Evolutionary conservation across 345 rosid genomes (phyloP).

Genomic region (Salix caprea): DNA sequence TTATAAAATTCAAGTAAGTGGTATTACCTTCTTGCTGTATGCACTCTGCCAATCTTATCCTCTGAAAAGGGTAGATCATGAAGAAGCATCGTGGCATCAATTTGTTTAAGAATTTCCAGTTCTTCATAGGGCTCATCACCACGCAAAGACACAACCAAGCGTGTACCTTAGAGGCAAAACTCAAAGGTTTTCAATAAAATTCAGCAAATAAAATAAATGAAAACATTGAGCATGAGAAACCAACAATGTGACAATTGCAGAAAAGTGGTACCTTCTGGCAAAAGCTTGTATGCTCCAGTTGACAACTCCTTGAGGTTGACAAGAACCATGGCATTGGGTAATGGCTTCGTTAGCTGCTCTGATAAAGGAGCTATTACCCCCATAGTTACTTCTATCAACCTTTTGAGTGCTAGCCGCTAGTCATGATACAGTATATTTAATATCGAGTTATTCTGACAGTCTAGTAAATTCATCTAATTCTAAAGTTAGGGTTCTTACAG

Average conservation of each 20-base stretch:
- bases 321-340: constrained; percentile 89
- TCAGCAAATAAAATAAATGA: constrained; percentile 1
- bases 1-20: constrained; percentile 3
- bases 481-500: constrained; percentile 53
- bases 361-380: constrained; percentile 87
- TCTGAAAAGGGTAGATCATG: constrained; percentile 70
- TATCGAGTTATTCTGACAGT: constrained; percentile 18
- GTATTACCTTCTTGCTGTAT: constrained; percentile 88
- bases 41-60: constrained; percentile 80
- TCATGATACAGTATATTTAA: constrained; percentile 13
- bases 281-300: constrained; percentile 86
- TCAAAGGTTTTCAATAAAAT: constrained; percentile 1
- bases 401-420: constrained; percentile 88
- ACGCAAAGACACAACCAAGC: constrained; percentile 77
- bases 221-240: constrained; percentile 5
- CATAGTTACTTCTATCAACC: constrained; percentile 90
- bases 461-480: background rate
- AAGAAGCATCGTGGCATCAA: constrained; percentile 76
- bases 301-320: constrained; percentile 85
- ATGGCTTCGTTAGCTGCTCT: constrained; percentile 91
- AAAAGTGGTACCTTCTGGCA: constrained; percentile 78
- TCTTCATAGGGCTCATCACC: constrained; percentile 79
- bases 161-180: constrained; percentile 54
- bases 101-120: constrained; percentile 65
- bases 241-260: background rate